phyloP scores from a whole-genome alignment of 2,329 filamentous ascomycete species.

The Chrysosporium queenslandicum region DNA sequence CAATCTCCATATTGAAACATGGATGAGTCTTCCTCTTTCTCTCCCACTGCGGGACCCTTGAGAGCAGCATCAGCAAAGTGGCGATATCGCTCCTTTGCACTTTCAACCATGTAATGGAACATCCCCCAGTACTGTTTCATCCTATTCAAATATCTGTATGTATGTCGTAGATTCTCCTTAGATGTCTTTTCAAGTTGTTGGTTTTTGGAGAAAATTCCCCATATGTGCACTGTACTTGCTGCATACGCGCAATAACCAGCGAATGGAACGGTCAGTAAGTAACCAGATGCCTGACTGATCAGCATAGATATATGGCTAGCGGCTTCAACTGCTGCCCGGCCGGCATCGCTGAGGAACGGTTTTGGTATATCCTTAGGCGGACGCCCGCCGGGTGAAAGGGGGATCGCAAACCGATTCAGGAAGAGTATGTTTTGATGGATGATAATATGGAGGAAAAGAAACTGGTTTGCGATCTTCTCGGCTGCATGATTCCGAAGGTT shows the following conservation, averaged over 20 bases:
- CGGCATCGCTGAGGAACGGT: conserved; percentile 65
- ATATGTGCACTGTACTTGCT: conserved; percentile 87
- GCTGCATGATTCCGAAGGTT: conserved; percentile 78
- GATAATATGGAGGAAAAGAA: conserved; percentile 81
- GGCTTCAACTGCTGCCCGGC: conserved; percentile 65
- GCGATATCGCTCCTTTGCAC: conserved; percentile 78
- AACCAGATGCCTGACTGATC: conserved; percentile 67
- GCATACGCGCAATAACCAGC: conserved; percentile 91
- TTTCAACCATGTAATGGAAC: conserved; percentile 94
- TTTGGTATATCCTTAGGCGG: conserved; percentile 62
- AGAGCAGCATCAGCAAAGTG: conserved; percentile 72
- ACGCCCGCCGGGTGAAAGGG: conserved; percentile 53
- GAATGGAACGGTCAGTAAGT: conserved; percentile 80
- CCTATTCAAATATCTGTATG: conserved; percentile 79
- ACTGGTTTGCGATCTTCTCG: conserved; percentile 80
- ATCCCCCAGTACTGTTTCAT: conserved; percentile 99
- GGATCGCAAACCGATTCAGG: conserved; percentile 76
- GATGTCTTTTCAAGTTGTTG: conserved; percentile 62
- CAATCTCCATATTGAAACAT: conserved; percentile 96
- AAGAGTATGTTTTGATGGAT: conserved; percentile 85
- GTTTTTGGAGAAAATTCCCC: conserved; percentile 82
- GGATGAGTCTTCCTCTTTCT: conserved; percentile 40
- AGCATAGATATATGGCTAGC: conserved; percentile 80
- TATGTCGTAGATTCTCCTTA: conserved; percentile 75
- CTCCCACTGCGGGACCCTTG: conserved; percentile 45